Percentiles rank a stretch among this genome's conserved stretches.
Conservation (phyloP, 768 basidiomycete genomes). For the Collybia nuda region DNA sequence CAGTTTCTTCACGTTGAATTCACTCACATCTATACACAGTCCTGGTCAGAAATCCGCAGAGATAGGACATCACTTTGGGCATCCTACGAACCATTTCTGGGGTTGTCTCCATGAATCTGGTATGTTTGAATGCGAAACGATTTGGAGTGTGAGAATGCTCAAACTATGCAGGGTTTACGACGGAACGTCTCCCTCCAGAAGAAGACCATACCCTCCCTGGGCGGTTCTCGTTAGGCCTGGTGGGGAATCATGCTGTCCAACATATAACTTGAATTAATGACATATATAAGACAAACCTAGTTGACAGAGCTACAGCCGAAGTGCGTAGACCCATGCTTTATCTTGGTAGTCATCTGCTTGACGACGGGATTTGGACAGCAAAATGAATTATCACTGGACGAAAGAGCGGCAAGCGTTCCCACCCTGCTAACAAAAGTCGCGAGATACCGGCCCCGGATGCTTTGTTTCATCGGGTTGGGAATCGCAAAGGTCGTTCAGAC, state of each 20-base stretch:
- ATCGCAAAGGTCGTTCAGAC: constrained; percentile 46
- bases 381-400: constrained; percentile 50
- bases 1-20: too few relatives aligned
- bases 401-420: constrained; percentile 56
- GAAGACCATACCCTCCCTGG: constrained; percentile 65
- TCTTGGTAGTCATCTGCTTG: not conserved
- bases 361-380: constrained; percentile 31
- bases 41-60: constrained; percentile 69
- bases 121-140: too few relatives aligned
- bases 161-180: constrained; percentile 73
- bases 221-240: constrained; percentile 63
- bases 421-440: constrained; percentile 59
- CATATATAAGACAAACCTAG: constrained; percentile 65
- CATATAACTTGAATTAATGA: not conserved
- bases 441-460: constrained; percentile 55
- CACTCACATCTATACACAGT: constrained; percentile 29
- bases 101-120: constrained; percentile 67
- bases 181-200: constrained; percentile 44
- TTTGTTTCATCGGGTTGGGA: constrained; percentile 78
- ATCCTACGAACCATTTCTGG: constrained; percentile 86
- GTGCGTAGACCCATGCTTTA: constrained; percentile 1
- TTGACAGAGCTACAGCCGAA: constrained; percentile 65
- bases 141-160: too few relatives aligned
- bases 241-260: constrained; percentile 30
- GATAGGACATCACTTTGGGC: constrained; percentile 77